Percentiles rank a stretch among this genome's conserved stretches.
Conservation (phyloP, 2,329 filamentous ascomycete species). For the Arthrobotrys megalospora region DNA sequence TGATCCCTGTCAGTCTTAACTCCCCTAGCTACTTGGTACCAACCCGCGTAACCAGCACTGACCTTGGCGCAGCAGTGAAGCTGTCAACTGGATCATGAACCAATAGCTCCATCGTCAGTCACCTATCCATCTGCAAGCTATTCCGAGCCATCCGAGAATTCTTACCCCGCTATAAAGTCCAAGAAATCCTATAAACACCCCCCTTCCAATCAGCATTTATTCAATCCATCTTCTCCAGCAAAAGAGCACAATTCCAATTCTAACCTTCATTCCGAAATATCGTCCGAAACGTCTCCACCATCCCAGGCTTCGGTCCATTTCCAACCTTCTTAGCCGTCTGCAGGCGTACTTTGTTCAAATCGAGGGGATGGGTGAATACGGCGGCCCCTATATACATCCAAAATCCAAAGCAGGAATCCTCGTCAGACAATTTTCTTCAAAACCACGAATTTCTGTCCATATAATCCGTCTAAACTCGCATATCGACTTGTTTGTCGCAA, state of each 20-base stretch:
- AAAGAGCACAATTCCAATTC: conserved; percentile 1
- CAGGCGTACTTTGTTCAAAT: conserved; percentile 62
- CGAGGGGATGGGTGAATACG: conserved; percentile 90
- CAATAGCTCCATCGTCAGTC: not conserved
- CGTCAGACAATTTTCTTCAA: not conserved
- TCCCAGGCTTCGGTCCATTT: conserved; percentile 67
- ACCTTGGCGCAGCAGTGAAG: conserved; percentile 88
- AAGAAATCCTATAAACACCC: conserved; percentile 67
- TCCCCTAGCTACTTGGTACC: not conserved
- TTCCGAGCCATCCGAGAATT: conserved; percentile 30
- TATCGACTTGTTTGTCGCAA: conserved; percentile 11
- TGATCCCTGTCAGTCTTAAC: too few relatives aligned
- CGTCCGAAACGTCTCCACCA: conserved; percentile 87
- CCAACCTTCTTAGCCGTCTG: conserved; percentile 64
- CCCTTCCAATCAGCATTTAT: conserved; percentile 11
- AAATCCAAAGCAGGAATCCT: not conserved
- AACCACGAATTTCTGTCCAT: not conserved
- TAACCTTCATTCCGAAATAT: conserved; percentile 81
- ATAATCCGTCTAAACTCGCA: not conserved
- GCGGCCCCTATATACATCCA: conserved; percentile 73
- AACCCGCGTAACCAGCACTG: not conserved
- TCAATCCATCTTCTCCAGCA: not conserved
- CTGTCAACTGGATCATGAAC: conserved; percentile 76
- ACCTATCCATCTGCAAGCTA: conserved; percentile 11
- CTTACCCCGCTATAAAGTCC: conserved; percentile 87